Evolutionary conservation across 2,329 filamentous ascomycete species (phyloP), one percentile per base, ranked within the genome.

Genomic region (Fusarium duplospermum): DNA sequence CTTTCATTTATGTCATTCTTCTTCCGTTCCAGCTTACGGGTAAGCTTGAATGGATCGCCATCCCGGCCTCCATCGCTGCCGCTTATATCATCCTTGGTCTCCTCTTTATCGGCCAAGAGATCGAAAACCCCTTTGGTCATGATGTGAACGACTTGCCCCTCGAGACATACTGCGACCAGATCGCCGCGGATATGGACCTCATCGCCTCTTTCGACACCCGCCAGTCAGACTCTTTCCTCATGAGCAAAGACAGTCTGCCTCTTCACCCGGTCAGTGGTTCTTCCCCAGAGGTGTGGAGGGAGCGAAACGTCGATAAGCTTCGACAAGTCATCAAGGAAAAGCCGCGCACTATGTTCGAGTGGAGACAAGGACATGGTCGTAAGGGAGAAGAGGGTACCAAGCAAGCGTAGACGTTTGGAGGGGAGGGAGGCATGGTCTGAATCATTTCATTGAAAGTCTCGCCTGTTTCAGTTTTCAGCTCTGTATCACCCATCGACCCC

Each of bases 81-180:
- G 91, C 93, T 2, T 96, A 96, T 81, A 96, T 96, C 75, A 96
- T 96, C 80, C 89, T 96, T 64, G 93, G 93, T 20, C 89, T 96
- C 24, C 82, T 88, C 33, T 84, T 88, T 70, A 96, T 96, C 77
- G 94, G 94, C 36, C 90, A 90, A 71, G 93, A 96, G 82, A 93
- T 96, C 72, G 94, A 96, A 82, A 94, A 96, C 77, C 94, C 94
- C 1, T 96, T 96, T 81, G 94, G 94, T 62, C 87, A 91, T 72
- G 94, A 96, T 74, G 93, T 95, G 71, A 96, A 96, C 79, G 94
- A 96, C 81, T 83, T 95, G 50, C 92, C 93, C 0, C 87, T 95
- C 4, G 93, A 96, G 79, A 84, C 87, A 10, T 97, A 91, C 85
- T 96, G 94, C 82, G 88, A 91, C 35, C 92, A 95, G 78, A 87